Evolutionary conservation across 2,329 filamentous ascomycete genomes (phyloP), one percentile per base, ranked within the genome.

Genomic region (Colletotrichum incanum): DNA sequence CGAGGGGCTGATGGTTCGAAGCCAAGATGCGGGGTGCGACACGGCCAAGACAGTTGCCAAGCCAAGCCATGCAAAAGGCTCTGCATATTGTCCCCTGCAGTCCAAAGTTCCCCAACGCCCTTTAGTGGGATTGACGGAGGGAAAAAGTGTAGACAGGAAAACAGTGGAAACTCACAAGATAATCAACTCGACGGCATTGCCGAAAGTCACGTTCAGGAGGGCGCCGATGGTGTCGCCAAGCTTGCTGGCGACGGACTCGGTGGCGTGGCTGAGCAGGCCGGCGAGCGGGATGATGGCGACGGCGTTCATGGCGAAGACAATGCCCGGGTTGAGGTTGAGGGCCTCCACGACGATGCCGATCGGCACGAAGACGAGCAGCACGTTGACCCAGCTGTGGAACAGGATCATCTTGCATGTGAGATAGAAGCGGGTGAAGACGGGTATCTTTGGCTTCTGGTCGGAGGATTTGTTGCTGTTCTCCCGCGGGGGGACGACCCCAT

Each of bases 141-240:
- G 43, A 26, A 31, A 2, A 34, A 23, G 9, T 49, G 31, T 43
- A n/a, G 54, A 28, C 31, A 26, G 49, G 39, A 60, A 9, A 50
- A 52, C 11, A 45, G 41, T 20, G n/a, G 62, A 34, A 54, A 78
- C 85, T 79, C 80, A 88, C 86, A 94, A 94, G 74, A 95, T 94
- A 78, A 95, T 94, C 79, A 95, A 82, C 81, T 95, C 93, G 31
- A 94, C 93, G 28, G 93, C 92, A 80, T 95, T 94, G 76, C 93
- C 92, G 83, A 94, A 94, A 11, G 92, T 94, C 72, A 94, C 91
- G 77, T 94, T 94, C 79, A 94, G 87, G 76, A 94, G 81, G 43
- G 93, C 92, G 67, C 92, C 92, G 56, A 94, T 84, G 4, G 92
- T 92, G 78, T 94, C 93, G 64, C 93, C 93, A 82, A 95, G 87